Evolutionary conservation across 2,329 filamentous ascomycete species (phyloP), one percentile per base, ranked within the genome.

Genomic region (Madurella mycetomatis): DNA sequence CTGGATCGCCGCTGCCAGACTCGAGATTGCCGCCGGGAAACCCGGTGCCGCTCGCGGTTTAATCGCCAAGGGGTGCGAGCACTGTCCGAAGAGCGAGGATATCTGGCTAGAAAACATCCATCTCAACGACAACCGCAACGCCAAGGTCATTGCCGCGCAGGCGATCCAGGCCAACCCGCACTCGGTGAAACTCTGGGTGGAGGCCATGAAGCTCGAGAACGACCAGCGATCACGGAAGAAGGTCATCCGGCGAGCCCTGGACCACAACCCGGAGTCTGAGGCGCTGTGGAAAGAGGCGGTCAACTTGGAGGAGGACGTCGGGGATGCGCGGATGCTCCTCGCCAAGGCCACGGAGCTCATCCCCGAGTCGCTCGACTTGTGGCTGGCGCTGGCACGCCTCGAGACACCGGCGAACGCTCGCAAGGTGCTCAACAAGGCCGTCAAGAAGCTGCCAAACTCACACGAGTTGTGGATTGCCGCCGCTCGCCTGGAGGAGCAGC

Each of bases 211-310:
- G 60, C 75, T 99, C 19, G 94, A 99, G 70, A 84, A 84, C 8
- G 87, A 96, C 46, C 75, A 84, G 1, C 82, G 86, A 55, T 89
- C 90, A 11, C 95, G 95, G 72, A 97, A 97, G 73, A 86, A 91
- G 66, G 94, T 99, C 8, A 84, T 96, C 34, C 83, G 92, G 52
- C 89, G 95, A 67, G 95, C 94, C 0, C 78, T 99, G 43, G 90
- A 97, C 64, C 87, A 96, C 65, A 88, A 96, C 41, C 92, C 92
- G 0, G 90, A 96, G 66, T 97, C 92, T 0, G 94, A 97, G 46
- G 87, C 89, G 41, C 81, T 99, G n/a, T 99, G 94, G 94, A 99
- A 97, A 69, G 91, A 95, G 68, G 87, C 92, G 5, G 92, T 99
- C 59, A 97, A 97, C 63, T 75, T 97, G 52, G 94, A 97, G 67